Evolutionary conservation across 2,329 filamentous ascomycete genomes (phyloP).

Genomic region (Bipolaris zeicola): DNA sequence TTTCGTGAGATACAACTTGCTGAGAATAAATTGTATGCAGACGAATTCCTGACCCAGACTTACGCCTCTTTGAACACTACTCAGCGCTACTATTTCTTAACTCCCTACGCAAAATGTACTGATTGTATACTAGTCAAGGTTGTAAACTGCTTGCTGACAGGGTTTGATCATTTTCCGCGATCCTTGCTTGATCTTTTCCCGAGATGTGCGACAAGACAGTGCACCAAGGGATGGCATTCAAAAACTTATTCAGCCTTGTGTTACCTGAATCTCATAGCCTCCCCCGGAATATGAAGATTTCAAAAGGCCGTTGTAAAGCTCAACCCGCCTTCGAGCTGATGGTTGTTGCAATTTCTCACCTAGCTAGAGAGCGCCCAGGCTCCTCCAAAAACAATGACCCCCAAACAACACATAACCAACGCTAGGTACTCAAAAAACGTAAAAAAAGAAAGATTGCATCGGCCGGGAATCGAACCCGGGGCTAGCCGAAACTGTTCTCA

Average conservation of each 20-base stretch:
- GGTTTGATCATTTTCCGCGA: not conserved
- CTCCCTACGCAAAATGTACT: not conserved
- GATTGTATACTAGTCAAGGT: too few species aligned
- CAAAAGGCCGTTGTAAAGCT: not conserved
- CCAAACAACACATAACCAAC: too few species aligned
- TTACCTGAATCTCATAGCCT: not conserved
- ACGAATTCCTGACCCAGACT: not conserved
- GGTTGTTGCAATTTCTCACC: too few species aligned
- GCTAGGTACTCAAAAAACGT: too few species aligned
- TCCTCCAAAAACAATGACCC: not conserved
- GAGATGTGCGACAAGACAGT: not conserved
- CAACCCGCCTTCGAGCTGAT: not conserved
- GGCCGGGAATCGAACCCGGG: constrained; percentile 39
- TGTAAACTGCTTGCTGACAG: not conserved
- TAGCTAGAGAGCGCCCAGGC: not conserved
- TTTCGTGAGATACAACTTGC: not conserved
- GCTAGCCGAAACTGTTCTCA: constrained; percentile 31
- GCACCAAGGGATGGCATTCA: not conserved
- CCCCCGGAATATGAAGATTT: not conserved
- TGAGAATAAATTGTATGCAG: not conserved
- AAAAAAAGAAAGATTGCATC: constrained; percentile 22
- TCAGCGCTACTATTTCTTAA: not conserved
- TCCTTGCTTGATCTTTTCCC: not conserved
- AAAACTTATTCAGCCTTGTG: not conserved
- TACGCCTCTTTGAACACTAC: not conserved